Conservation (phyloP, 768 basidiomycete genomes). For the Mycena venus region DNA sequence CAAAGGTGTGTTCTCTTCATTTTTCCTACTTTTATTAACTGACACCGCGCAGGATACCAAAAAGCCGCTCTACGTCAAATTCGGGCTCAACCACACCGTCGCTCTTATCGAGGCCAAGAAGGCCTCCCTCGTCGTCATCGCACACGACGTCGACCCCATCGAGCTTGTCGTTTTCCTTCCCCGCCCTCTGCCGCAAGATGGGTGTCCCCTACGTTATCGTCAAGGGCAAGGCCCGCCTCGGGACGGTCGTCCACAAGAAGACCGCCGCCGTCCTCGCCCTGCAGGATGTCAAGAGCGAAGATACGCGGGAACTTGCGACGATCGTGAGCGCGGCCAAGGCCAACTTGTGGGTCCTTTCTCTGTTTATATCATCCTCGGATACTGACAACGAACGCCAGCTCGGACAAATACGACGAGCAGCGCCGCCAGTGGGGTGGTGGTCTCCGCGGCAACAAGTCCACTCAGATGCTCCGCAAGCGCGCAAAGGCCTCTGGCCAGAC, state of each 20-base stretch:
- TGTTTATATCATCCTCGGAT: neutral
- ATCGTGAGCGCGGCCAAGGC: constrained; percentile 95
- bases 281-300: constrained; percentile 96
- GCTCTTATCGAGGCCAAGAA: constrained; percentile 98
- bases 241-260: constrained; percentile 99
- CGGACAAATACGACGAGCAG: constrained; percentile 94
- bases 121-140: constrained; percentile 94
- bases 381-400: constrained; percentile 57
- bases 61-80: constrained; percentile 96
- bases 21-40: neutral
- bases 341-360: constrained; percentile 83
- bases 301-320: constrained; percentile 92
- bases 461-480: constrained; percentile 93
- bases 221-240: constrained; percentile 98
- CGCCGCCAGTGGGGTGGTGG: constrained; percentile 97
- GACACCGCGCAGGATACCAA: constrained; percentile 76
- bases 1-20: constrained; percentile 50
- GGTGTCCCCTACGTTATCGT: constrained; percentile 99
- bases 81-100: constrained; percentile 96
- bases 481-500: constrained; percentile 90
- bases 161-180: constrained; percentile 99
- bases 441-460: constrained; percentile 93
- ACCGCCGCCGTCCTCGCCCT: constrained; percentile 92
- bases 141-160: constrained; percentile 98
- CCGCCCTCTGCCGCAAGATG: constrained; percentile 99